Conservation (phyloP, 345 rosid species). For the thale cress (Arabidopsis thaliana) region TAIR10.1 NC_003070.9:20918501-20919000, state of each 20-base stretch:
- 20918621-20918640: background rate
- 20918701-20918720: background rate
- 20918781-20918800: background rate
- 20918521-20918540: too few relatives aligned
- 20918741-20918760: background rate
- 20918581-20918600: background rate
- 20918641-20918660: background rate
- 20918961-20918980: constrained; percentile 32
- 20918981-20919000: constrained; percentile 23
- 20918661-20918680: constrained; percentile 9
- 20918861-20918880: background rate
- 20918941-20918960: constrained; percentile 37
- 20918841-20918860: background rate
- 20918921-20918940: constrained; percentile 38
- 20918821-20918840: background rate
- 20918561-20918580: too few relatives aligned
- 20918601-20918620: constrained; percentile 10
- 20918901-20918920: constrained; percentile 50
- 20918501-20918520: too few relatives aligned
- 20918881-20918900: constrained; percentile 36
- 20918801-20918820: background rate
- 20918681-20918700: constrained; percentile 10
- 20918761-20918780: background rate
- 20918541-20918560: too few relatives aligned
- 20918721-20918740: background rate